Percentiles rank a stretch among this genome's conserved stretches.
These are phyloP conservation scores for Rhododendron ovatum DNA, from an alignment of 148 eudicot genomes.

Conservation along the genomic window DNA sequence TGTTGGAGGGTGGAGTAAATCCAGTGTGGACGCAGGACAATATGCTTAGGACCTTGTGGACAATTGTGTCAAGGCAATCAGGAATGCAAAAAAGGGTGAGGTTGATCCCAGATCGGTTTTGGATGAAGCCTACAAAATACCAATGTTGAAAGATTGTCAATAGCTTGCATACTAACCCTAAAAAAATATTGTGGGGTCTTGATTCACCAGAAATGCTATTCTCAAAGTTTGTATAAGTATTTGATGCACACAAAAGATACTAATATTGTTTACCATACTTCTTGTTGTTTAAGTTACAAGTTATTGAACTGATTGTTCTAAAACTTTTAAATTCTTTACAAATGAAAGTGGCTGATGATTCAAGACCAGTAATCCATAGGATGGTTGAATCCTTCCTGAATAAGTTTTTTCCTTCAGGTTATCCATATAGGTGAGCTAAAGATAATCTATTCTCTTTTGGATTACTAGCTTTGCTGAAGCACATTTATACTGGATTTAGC, in stretches of 20 bases:
- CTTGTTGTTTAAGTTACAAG: neutral
- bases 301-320: neutral
- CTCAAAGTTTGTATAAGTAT: neutral
- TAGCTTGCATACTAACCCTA: no score
- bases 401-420: constrained; percentile 88
- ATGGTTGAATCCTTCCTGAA: constrained; percentile 74
- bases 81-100: no score
- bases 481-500: neutral
- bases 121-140: no score
- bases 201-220: neutral
- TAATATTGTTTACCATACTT: neutral
- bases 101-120: no score
- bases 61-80: no score
- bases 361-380: constrained; percentile 53
- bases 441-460: neutral
- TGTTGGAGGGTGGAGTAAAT: no score
- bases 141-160: no score
- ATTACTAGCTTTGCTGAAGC: neutral
- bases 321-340: constrained; percentile 17
- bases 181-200: neutral
- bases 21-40: no score
- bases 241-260: neutral
- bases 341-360: constrained; percentile 69
- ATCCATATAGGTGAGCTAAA: constrained; percentile 77
- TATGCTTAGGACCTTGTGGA: no score